Evolutionary conservation across 2,329 filamentous ascomycete species (phyloP).

Genomic region (Calonectria honghensis): DNA sequence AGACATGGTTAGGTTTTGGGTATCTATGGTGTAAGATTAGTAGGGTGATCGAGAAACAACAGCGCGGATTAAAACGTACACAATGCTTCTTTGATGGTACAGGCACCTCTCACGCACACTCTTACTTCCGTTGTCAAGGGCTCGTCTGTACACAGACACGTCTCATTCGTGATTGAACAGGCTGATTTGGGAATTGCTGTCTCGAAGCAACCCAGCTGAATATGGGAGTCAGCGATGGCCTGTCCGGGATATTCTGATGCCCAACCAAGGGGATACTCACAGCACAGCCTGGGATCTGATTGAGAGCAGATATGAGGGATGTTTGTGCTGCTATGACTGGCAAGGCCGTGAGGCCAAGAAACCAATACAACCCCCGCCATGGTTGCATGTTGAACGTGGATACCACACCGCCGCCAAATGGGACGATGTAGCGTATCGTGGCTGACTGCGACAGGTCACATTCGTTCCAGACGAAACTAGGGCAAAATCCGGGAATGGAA

Average conservation of each 20-base stretch:
- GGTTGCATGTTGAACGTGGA: not conserved
- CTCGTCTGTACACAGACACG: not conserved
- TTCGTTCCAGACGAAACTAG: not conserved
- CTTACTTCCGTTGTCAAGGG: slow-evolving; percentile 1
- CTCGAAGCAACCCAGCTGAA: not conserved
- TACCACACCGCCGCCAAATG: not conserved
- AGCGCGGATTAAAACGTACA: not conserved
- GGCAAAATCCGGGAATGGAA: not conserved
- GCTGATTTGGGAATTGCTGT: slow-evolving; percentile 14
- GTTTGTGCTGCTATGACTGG: not conserved
- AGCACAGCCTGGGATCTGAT: not conserved
- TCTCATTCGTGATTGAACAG: slow-evolving; percentile 11
- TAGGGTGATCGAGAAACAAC: not conserved
- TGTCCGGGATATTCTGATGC: too few relatives aligned
- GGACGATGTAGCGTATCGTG: not conserved
- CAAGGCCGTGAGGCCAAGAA: slow-evolving; percentile 1
- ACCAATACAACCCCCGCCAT: slow-evolving; percentile 4
- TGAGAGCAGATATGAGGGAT: not conserved
- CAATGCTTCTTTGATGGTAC: not conserved
- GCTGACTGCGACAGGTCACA: slow-evolving; percentile 1
- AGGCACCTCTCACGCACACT: slow-evolving; percentile 11
- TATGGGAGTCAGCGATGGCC: not conserved
- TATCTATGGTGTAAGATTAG: not conserved
- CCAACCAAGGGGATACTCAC: not conserved
- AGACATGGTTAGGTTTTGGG: slow-evolving; percentile 12